Conservation (phyloP, 2,329 filamentous ascomycete species). For the Pseudocercospora pini-densiflorae region DNA sequence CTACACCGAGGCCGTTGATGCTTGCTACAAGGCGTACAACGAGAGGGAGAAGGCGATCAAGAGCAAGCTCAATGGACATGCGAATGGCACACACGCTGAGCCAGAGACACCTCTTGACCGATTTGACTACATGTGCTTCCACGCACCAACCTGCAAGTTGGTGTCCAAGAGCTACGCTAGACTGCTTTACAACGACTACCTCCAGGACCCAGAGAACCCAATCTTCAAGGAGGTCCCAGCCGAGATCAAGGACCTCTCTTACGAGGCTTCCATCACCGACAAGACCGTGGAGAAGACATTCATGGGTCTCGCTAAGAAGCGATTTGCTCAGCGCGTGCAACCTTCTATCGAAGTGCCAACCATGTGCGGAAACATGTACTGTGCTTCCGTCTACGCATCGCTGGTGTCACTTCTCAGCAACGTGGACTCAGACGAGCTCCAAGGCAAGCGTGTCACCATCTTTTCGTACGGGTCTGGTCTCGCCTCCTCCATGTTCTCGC, state of each 20-base stretch:
- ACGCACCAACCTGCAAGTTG: conserved; percentile 59
- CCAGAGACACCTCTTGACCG: conserved; percentile 54
- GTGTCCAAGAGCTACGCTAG: conserved; percentile 60
- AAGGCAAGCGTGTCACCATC: conserved; percentile 56
- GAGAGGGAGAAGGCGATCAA: conserved; percentile 53
- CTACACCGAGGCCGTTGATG: conserved; percentile 58
- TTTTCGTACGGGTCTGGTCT: conserved; percentile 60
- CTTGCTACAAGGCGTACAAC: conserved; percentile 60
- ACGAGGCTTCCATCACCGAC: conserved; percentile 54
- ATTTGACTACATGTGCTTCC: conserved; percentile 61
- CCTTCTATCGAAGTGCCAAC: conserved; percentile 56
- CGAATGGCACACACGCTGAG: conserved; percentile 46
- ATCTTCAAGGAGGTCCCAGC: conserved; percentile 56
- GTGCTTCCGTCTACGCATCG: conserved; percentile 56
- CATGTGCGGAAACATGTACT: conserved; percentile 62
- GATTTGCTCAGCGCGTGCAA: conserved; percentile 55
- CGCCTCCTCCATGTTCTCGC: conserved; percentile 56
- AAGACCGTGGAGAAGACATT: conserved; percentile 60
- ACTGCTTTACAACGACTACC: conserved; percentile 58
- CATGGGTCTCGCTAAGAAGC: conserved; percentile 57
- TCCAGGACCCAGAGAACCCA: conserved; percentile 51
- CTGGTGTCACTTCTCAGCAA: conserved; percentile 55
- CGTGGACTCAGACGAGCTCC: conserved; percentile 49
- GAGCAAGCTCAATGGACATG: conserved; percentile 46
- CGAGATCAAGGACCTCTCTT: conserved; percentile 52